Evolutionary conservation across 352 stramenopile genomes (phyloP), one percentile per base, ranked within the genome.

Genomic region (Pythium monospermum): DNA sequence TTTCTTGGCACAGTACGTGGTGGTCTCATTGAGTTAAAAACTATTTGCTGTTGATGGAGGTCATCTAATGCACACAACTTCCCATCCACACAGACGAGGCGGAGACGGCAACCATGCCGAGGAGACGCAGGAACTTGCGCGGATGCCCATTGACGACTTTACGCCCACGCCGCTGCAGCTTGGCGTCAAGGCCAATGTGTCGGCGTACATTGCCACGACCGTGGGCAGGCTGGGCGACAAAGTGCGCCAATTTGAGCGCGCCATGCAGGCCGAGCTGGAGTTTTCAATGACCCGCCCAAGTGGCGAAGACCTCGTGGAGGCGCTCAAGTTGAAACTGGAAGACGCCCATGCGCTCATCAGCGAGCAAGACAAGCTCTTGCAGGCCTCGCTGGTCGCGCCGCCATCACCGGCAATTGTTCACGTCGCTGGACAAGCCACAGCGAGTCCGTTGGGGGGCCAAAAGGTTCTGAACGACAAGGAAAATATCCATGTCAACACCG

Each of bases 311-410:
- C 49, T 79, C 4, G 50, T 80, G 4, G 26, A 21, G n/a, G 25
- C 46, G 1, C 69, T 91, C n/a, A 72, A 73, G 33, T 31, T 73
- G 22, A 91, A 91, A 50, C 69, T 91, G 7, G 66, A 69, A 10
- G 74, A 87, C 19, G 79, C 79, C 0, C 69, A 88, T 22, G 53
- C 43, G 6, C 72, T 91, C 53, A 82, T 91, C 25, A 51, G 57
- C 0, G 76, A 91, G 41, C 79, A 91, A 52, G 76, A 91, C 40
- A 68, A 83, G 41, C 56, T 91, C 23, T 52, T 91, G 28, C 79
- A 91, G 64, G 79, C 76, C 12, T 81, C 76, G 10, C 37, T 91
- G 37, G 2, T 62, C 2, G 13, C 30, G 3, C 22, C 39, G 10
- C n/a, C 31, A 6, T 18, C 26, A n/a, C n/a, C n/a, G n/a, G n/a